Evolutionary conservation across 768 basidiomycete species (phyloP).

Genomic region (Xerocomus spinulosus): DNA sequence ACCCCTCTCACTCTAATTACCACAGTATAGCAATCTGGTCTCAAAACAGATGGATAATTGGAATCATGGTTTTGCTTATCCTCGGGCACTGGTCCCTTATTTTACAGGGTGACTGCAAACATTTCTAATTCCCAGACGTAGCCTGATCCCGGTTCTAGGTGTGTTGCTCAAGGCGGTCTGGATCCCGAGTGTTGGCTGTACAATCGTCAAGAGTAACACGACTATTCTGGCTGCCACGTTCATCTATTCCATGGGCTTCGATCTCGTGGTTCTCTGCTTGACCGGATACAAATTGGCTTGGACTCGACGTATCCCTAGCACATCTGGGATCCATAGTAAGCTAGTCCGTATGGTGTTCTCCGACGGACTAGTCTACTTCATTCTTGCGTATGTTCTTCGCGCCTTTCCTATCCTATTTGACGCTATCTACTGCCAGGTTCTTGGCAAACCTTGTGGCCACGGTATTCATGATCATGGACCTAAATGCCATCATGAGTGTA

Average conservation of each 20-base stretch:
- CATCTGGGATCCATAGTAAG: conserved; percentile 34
- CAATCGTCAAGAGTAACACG: conserved; percentile 57
- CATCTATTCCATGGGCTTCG: conserved; percentile 75
- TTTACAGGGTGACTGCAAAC: conserved; percentile 45
- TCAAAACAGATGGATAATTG: conserved; percentile 49
- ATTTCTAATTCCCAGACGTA: background rate
- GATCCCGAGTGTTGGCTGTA: conserved; percentile 46
- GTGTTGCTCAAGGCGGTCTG: conserved; percentile 56
- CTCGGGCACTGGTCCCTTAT: conserved; percentile 70
- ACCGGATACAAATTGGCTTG: conserved; percentile 55
- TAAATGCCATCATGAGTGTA: conserved; percentile 64
- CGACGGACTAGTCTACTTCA: conserved; percentile 71
- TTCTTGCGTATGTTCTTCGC: conserved; percentile 54
- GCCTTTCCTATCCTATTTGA: conserved; percentile 22
- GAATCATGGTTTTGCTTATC: conserved; percentile 48
- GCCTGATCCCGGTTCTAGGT: conserved; percentile 33
- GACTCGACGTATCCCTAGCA: conserved; percentile 14
- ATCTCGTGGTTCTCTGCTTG: conserved; percentile 54
- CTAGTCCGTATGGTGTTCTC: conserved; percentile 63
- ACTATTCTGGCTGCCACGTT: conserved; percentile 63
- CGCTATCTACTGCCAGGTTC: conserved; percentile 29
- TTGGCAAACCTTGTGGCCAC: conserved; percentile 40
- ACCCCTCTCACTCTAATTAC: conserved; percentile 10
- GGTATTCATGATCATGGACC: conserved; percentile 59
- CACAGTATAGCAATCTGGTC: conserved; percentile 62